Conservation (phyloP, 2,329 filamentous ascomycete species). For the Aspergillus ustus region DNA sequence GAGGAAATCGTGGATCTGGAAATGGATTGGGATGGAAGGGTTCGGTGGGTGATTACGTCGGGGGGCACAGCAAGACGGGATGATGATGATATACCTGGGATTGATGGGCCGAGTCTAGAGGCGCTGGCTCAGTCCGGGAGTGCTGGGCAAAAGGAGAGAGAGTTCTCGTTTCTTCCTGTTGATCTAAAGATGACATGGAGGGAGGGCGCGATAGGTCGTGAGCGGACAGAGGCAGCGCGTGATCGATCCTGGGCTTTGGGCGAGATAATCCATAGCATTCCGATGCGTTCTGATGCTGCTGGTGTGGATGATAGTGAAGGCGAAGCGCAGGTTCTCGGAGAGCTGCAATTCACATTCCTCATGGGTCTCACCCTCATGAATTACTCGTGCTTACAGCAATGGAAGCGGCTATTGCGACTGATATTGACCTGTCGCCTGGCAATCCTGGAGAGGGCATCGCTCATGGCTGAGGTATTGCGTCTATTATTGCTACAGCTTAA, state of each 20-base stretch:
- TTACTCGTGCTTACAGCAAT: constrained; percentile 68
- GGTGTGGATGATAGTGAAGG: constrained; percentile 27
- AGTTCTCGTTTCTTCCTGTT: constrained; percentile 61
- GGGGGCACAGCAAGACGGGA: constrained; percentile 62
- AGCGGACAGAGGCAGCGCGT: constrained; percentile 65
- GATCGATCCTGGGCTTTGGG: constrained; percentile 66
- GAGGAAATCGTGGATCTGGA: background rate
- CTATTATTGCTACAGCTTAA: constrained; percentile 58
- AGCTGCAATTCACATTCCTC: constrained; percentile 66
- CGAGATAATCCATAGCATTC: constrained; percentile 52
- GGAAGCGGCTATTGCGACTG: constrained; percentile 63
- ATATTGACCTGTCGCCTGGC: constrained; percentile 62
- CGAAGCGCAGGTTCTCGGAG: constrained; percentile 56
- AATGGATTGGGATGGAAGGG: constrained; percentile 43
- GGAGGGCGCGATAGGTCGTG: constrained; percentile 63
- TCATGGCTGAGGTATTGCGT: constrained; percentile 58
- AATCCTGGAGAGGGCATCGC: constrained; percentile 50
- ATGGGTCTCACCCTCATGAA: constrained; percentile 69
- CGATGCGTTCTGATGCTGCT: constrained; percentile 33
- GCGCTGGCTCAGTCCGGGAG: background rate
- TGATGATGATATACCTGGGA: constrained; percentile 63
- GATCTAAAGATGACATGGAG: constrained; percentile 67
- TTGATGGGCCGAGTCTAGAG: constrained; percentile 36
- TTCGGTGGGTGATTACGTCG: constrained; percentile 61
- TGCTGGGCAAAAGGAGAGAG: constrained; percentile 41